A percentile compares a stretch with the other conserved stretches of the same genome.
phyloP scores from a whole-genome alignment of 2,329 filamentous ascomycete species.

The Monosporascus cannonballus region DNA sequence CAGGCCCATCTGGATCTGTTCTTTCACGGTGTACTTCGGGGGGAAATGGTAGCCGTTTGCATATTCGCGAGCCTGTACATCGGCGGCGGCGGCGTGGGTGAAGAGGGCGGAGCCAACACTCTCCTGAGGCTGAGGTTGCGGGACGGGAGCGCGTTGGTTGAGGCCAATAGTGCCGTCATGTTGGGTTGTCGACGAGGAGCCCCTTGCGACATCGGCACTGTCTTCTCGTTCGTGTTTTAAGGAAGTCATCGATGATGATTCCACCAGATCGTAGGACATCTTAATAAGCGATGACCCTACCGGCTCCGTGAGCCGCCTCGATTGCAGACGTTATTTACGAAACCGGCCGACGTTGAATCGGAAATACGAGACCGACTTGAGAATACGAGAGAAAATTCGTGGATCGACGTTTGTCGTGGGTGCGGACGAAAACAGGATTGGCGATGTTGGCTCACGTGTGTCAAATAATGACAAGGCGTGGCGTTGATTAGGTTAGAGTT shows the following conservation, averaged over 20 bases:
- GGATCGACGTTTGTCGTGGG: no score
- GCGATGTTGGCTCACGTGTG: no score
- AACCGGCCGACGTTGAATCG: not conserved
- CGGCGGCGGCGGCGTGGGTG: slow-evolving; percentile 27
- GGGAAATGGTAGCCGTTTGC: slow-evolving; percentile 63
- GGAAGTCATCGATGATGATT: slow-evolving; percentile 6
- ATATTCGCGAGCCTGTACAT: slow-evolving; percentile 29
- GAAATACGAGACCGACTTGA: not conserved
- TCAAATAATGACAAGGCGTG: no score
- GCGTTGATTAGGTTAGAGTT: no score
- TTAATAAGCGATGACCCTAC: not conserved
- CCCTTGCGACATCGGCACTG: slow-evolving; percentile 10
- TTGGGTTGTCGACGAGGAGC: slow-evolving; percentile 14
- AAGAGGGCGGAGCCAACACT: slow-evolving; percentile 12
- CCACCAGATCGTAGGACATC: not conserved
- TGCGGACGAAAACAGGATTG: no score
- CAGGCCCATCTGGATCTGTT: slow-evolving; percentile 51
- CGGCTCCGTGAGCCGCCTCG: not conserved
- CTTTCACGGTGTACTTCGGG: slow-evolving; percentile 52
- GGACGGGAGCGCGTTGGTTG: slow-evolving; percentile 12
- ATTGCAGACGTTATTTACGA: not conserved
- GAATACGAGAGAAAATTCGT: not conserved
- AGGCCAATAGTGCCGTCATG: slow-evolving; percentile 8
- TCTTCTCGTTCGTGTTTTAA: slow-evolving; percentile 11
- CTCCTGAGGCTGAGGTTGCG: slow-evolving; percentile 15